Base-by-base conservation (phyloP, 1,284 basidiomycete genomes). In the Ceratorhiza oryzae-sativae region DNA sequence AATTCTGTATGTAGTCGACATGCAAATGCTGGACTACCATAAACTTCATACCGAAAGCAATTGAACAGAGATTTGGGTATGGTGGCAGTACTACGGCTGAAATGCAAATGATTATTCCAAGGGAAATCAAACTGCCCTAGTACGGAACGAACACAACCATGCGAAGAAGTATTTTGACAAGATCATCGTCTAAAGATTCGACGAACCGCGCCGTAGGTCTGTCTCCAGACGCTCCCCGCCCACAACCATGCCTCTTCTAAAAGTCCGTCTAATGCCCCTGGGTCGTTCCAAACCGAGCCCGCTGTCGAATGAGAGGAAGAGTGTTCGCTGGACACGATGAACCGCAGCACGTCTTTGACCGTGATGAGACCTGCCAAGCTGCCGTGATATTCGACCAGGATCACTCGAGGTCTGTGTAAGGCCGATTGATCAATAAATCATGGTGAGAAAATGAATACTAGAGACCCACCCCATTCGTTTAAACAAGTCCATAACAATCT, bases 401-500 rank as follows among this genome's bases (percentile, higher is more conserved):
- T 95, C 15, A 97, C 93, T 18, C 96, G 90, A 0, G 97, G 97
- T 0, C 94, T 97, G 77, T 51, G 74, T 48, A 56, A 72, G 42
- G 46, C 68, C 56, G 71, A 63, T 63, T 32, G 23, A 36, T 55
- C 42, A 72, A 23, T 49, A 20, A 18, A 58, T 20, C 4, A 27
- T 51, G 25, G 25, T 23, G 18, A 36, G 42, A 73, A 30, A 5
- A 27, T 4, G 23, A 30, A 49, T 42, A 27, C 45, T 48, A 61
- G 56, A 32, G 1, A 85, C 92, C 75, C 78, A 95, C 95, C 97
- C 96, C 90, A 98, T 92, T 60, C 94, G 87, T 77, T 95, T 93
- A 84, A 98, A 98, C 32, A 98, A 82, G 79, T 97, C 93, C 90
- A 98, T 94, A 12, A 97, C 95, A 71, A 98, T 96, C 80, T 99